Base-by-base conservation (phyloP, 1,284 basidiomycete genomes). In the Ustilago lituana region DNA sequence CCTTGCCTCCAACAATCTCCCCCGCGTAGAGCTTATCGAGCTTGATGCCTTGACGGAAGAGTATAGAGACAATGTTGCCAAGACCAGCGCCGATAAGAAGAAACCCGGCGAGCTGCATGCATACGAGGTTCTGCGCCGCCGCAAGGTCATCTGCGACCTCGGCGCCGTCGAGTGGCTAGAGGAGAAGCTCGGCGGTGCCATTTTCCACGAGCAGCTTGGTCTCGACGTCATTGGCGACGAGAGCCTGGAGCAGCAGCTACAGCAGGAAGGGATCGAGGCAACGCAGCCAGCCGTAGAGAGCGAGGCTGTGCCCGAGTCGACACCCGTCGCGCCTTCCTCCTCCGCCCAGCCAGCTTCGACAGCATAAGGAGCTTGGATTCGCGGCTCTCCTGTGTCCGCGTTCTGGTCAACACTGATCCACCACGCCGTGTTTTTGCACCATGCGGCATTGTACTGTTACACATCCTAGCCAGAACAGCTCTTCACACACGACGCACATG, bases 151-250 rank as follows among this genome's bases (percentile, higher is more conserved):
- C 15, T 62, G 73, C 55, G 80, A 82, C 49, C 48, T 82, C n/a
- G 80, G 80, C n/a, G 80, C 80, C 4, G 60, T 82, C 8, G 80
- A 82, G 56, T 81, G 80, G 80, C 72, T 82, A 23, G 80, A 82
- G 57, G 79, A 79, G 48, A 80, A 79, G 63, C 66, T 82, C 1
- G 79, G 80, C 11, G 80, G 80, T 14, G 71, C 76, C 24, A 61
- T 72, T 44, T 74, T 75, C 50, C 80, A 82, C 50, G 56, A 72
- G 39, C 50, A 73, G 38, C 67, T 52, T 9, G 56, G 38, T 8
- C 12, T 63, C 14, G 55, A 62, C 19, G 47, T 7, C 6, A n/a
- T 44, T 15, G n/a, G n/a, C n/a, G 44, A 38, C 23, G 38, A 55
- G 23, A 26, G 40, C 10, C 12, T 40, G 11, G 40, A 58, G 31